Evolutionary conservation across 306 rosid species (phyloP).

Genomic region (Trichosanthes cucumerina): DNA sequence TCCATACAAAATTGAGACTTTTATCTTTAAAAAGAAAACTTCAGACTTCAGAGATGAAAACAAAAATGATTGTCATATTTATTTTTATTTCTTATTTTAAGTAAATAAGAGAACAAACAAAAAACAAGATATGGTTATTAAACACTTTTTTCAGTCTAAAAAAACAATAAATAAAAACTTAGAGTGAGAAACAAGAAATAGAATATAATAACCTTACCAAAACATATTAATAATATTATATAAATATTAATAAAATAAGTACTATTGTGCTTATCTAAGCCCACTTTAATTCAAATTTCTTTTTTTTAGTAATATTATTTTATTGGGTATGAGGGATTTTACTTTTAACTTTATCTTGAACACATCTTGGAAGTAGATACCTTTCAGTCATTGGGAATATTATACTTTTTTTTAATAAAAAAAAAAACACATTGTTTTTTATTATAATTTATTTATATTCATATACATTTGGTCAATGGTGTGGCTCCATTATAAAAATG

Average conservation of each 20-base stretch:
- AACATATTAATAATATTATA: not conserved
- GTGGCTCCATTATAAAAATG: not conserved
- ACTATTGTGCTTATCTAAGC: slow-evolving; percentile 4
- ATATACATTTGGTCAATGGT: not conserved
- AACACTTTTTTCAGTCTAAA: not conserved
- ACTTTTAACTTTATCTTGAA: slow-evolving; percentile 2
- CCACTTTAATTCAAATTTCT: slow-evolving; percentile 10
- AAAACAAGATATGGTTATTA: not conserved
- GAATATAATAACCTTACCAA: not conserved
- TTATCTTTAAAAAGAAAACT: not conserved
- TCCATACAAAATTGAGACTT: not conserved
- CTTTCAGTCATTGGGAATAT: not conserved
- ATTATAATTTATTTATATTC: not conserved
- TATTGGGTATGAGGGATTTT: slow-evolving; percentile 3
- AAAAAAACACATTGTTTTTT: not conserved
- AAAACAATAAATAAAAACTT: not conserved
- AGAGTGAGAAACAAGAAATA: not conserved
- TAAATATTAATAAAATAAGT: not conserved
- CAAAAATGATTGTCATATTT: not conserved
- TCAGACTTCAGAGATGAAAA: not conserved
- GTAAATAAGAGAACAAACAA: not conserved
- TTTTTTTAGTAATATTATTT: slow-evolving; percentile 1
- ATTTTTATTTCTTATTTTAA: not conserved
- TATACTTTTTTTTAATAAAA: not conserved
- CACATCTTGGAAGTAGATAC: slow-evolving; percentile 1